phyloP scores from a whole-genome alignment of 2,329 filamentous ascomycete genomes.

The Alternaria consortialis region DNA sequence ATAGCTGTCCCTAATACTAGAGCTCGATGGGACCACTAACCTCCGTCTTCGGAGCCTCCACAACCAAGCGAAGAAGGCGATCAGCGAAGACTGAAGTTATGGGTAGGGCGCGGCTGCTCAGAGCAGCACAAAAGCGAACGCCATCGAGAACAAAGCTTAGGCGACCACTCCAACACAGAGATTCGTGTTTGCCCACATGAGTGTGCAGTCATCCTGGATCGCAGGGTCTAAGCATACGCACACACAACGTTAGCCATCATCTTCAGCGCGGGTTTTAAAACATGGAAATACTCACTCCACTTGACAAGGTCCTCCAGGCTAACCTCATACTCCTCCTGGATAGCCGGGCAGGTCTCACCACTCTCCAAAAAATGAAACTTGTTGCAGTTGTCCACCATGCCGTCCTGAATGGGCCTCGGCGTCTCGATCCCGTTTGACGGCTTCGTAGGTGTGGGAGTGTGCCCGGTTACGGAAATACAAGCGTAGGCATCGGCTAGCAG shows the following conservation, averaged over 20 bases:
- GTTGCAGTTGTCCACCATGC: conserved; percentile 18
- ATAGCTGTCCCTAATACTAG: background rate
- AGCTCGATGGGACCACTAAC: background rate
- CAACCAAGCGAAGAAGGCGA: background rate
- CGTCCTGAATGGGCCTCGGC: conserved; percentile 7
- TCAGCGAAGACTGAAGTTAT: background rate
- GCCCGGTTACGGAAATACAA: conserved; percentile 20
- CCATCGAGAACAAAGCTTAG: background rate
- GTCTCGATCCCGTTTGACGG: conserved; percentile 13
- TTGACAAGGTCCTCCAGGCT: conserved; percentile 13
- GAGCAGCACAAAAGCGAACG: background rate
- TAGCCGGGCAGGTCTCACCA: conserved; percentile 6
- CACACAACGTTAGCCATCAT: conserved; percentile 4
- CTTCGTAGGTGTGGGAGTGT: conserved; percentile 10
- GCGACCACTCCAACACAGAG: background rate
- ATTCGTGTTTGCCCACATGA: conserved; percentile 10
- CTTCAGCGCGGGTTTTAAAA: background rate
- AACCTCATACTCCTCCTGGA: conserved; percentile 13
- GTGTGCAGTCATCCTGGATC: background rate
- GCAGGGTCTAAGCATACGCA: background rate
- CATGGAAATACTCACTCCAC: conserved; percentile 15
- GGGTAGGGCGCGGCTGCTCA: background rate
- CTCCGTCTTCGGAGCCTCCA: no score
- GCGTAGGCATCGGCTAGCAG: conserved; percentile 21
- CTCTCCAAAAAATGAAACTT: conserved; percentile 12